Evolutionary conservation across 208 protist genomes (phyloP).

Genomic region (Acanthamoeba quina): DNA sequence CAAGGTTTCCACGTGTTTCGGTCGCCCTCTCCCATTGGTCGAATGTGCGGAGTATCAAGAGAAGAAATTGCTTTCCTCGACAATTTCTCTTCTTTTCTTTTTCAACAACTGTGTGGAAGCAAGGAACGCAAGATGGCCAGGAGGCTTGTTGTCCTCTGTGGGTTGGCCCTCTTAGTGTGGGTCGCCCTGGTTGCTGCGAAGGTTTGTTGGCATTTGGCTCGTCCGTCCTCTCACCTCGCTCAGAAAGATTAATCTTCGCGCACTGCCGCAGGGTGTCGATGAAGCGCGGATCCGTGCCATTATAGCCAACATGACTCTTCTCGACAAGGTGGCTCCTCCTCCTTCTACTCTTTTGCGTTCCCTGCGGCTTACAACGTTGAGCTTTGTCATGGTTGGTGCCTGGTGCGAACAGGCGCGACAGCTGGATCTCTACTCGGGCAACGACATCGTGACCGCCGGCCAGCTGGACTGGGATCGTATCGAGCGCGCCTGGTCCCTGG

Average conservation of each 20-base stretch:
- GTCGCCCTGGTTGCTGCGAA: too few species aligned
- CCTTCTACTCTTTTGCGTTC: not conserved
- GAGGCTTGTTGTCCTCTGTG: too few species aligned
- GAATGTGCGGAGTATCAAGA: too few species aligned
- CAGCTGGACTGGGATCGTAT: not conserved
- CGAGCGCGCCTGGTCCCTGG: not conserved
- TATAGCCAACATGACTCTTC: constrained; percentile 1
- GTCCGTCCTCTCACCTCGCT: too few species aligned
- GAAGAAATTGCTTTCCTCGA: too few species aligned
- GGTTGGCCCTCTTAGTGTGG: too few species aligned
- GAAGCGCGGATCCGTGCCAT: not conserved
- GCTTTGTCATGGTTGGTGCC: too few species aligned
- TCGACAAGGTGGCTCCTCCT: not conserved
- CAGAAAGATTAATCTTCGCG: not conserved
- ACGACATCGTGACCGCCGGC: constrained; percentile 1
- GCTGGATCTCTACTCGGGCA: not conserved
- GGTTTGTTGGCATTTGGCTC: too few species aligned
- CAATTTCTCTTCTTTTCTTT: too few species aligned
- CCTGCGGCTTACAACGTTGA: too few species aligned
- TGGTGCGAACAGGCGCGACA: not conserved
- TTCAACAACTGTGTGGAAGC: too few species aligned
- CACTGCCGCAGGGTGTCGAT: not conserved
- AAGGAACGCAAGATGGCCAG: too few species aligned
- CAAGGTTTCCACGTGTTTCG: not conserved
- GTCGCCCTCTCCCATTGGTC: not conserved